Conservation (phyloP, 148 eudicot species). For the Rhododendron williamsianum region DNA sequence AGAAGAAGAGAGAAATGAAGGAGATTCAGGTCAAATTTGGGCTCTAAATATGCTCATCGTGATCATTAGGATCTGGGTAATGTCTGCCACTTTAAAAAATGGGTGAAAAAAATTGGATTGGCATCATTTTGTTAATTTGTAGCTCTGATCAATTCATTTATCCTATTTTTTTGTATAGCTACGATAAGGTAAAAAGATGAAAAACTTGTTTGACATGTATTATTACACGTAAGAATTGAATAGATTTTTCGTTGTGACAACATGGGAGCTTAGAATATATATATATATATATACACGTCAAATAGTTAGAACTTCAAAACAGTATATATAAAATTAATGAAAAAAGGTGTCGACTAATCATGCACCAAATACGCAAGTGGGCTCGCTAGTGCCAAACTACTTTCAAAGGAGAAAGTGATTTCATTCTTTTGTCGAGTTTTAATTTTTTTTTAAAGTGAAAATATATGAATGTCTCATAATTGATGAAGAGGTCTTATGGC, state of each 20-base stretch:
- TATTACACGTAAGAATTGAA: not conserved
- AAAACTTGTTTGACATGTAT: too few species aligned
- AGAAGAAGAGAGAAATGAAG: not conserved
- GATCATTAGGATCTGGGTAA: not conserved
- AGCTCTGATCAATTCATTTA: too few species aligned
- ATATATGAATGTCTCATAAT: not conserved
- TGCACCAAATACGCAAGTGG: not conserved
- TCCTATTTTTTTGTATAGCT: too few species aligned
- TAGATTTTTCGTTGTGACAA: not conserved
- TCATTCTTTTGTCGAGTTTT: not conserved
- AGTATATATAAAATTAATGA: not conserved
- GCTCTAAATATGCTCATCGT: too few species aligned
- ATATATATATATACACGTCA: not conserved
- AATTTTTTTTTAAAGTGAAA: not conserved
- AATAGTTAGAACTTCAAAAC: not conserved
- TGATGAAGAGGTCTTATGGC: too few species aligned
- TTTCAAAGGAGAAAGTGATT: not conserved
- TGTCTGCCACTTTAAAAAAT: too few species aligned
- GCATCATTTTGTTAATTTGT: too few species aligned
- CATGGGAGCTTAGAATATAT: not conserved
- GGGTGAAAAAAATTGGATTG: too few species aligned
- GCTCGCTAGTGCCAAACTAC: not conserved
- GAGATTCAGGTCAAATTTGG: too few species aligned
- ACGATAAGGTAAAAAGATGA: too few species aligned
- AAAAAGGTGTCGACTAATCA: not conserved